Evolutionary conservation across 2,329 filamentous ascomycete genomes (phyloP), one percentile per base, ranked within the genome.

Genomic region (Trichoderma sp.): DNA sequence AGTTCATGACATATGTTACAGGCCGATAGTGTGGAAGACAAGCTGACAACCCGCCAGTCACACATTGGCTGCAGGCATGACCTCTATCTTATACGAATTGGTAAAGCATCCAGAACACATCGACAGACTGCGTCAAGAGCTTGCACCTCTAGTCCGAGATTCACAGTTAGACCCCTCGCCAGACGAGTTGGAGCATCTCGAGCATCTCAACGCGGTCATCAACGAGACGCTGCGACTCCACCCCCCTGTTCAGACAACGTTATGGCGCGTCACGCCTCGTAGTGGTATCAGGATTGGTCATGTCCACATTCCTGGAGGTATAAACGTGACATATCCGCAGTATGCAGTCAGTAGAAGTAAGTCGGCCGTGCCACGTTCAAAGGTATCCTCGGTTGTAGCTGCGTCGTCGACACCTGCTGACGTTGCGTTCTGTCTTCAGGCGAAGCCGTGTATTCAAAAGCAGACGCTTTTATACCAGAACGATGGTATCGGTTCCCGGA

Each of bases 381-480:
- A 17, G 26, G 7, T 21, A 51, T 2, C 28, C n/a, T 17, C 17
- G 5, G 28, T 7, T 19, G 24, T 19, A 30, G 68, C 72, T 5
- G 50, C 51, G 0, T 63, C 70, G 34, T 50, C 66, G 59, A 89
- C 83, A 17, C 74, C 66, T 34, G 26, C 34, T 39, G 34, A 39
- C 34, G 5, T 54, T n/a, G 54, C 10, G 41, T 2, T 60, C 6
- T n/a, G 4, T 7, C 14, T 28, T 15, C 17, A 47, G 5, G 15
- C 39, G 41, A 41, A 26, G n/a, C 26, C 3, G 26, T 55, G 4
- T 63, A 45, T 44, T 17, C 26, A 21, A 51, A 65, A 4, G 68
- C 69, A 9, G 54, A 67, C 0, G 71, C 74, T 19, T 79, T 78
- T 55, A 71, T 78, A 7, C 78, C 77, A 1, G 77, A 79, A 55